Conservation (phyloP, 257 asterid species). For the Misopates orontium region DNA sequence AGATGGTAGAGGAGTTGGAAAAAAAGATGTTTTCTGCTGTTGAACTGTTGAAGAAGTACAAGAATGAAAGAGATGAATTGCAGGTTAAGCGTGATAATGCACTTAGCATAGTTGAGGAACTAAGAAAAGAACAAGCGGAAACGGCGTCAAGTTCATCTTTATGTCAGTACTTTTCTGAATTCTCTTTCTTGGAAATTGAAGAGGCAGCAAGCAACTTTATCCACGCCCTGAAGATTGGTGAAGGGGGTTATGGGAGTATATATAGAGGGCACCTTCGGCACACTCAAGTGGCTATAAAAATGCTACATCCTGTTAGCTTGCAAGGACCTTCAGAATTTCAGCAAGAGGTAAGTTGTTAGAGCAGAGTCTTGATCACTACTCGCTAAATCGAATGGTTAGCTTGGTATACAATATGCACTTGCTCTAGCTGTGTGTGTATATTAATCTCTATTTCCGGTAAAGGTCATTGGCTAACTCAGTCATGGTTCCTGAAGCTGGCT, state of each 20-base stretch:
- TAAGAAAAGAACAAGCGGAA: slow-evolving; percentile 51
- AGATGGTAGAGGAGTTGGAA: slow-evolving; percentile 63
- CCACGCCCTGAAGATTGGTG: slow-evolving; percentile 66
- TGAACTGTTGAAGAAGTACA: slow-evolving; percentile 75
- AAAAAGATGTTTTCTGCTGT: slow-evolving; percentile 70
- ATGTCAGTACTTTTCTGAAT: slow-evolving; percentile 65
- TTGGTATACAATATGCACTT: too few relatives aligned
- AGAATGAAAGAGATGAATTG: slow-evolving; percentile 72
- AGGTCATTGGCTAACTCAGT: too few relatives aligned
- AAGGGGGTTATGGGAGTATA: slow-evolving; percentile 86
- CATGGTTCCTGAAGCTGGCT: too few relatives aligned
- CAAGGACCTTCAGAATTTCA: slow-evolving; percentile 85
- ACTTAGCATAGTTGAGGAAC: slow-evolving; percentile 61
- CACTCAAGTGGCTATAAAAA: slow-evolving; percentile 81
- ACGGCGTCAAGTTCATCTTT: slow-evolving; percentile 52
- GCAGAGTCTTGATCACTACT: slow-evolving; percentile 1
- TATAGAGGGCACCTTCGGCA: slow-evolving; percentile 72
- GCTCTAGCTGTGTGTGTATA: too few relatives aligned
- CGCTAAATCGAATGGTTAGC: not conserved
- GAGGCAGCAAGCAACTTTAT: slow-evolving; percentile 70
- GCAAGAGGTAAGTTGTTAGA: slow-evolving; percentile 64
- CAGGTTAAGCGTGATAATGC: slow-evolving; percentile 69
- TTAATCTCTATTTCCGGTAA: too few relatives aligned
- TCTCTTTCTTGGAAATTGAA: slow-evolving; percentile 68
- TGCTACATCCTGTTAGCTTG: slow-evolving; percentile 63